These are phyloP conservation scores for Lachnellula suecica DNA, from an alignment of 2,329 filamentous ascomycete genomes.

Conservation along the genomic window DNA sequence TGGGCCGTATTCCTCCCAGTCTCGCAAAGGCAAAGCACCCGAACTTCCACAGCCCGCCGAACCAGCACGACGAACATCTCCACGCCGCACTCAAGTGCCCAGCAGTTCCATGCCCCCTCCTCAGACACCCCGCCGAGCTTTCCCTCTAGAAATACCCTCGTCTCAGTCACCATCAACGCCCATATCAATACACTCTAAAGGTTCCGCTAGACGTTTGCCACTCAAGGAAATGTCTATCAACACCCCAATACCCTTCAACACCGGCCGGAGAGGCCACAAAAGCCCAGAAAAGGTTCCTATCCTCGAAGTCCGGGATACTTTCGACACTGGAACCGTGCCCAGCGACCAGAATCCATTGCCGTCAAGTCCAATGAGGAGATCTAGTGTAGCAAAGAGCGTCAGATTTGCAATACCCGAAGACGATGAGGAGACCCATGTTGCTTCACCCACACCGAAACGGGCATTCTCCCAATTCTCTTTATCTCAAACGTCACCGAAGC, in stretches of 20 bases:
- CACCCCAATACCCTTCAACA: conserved; percentile 24
- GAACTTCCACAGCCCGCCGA: background rate
- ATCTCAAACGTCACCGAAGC: background rate
- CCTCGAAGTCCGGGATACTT: conserved; percentile 29
- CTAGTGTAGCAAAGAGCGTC: conserved; percentile 29
- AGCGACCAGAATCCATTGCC: conserved; percentile 15
- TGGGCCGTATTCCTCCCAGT: conserved; percentile 19
- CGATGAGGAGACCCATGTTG: background rate
- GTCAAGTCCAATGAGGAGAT: conserved; percentile 21
- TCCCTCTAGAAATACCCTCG: conserved; percentile 30
- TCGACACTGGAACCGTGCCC: conserved; percentile 18
- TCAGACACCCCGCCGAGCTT: conserved; percentile 25
- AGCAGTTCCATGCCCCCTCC: conserved; percentile 21
- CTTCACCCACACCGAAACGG: background rate
- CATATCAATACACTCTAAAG: conserved; percentile 21
- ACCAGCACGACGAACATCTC: conserved; percentile 1
- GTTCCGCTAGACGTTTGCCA: conserved; percentile 15
- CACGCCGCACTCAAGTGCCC: conserved; percentile 1
- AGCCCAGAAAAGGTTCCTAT: conserved; percentile 19
- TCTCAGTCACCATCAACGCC: conserved; percentile 35
- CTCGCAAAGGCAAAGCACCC: conserved; percentile 1
- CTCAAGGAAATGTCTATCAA: conserved; percentile 25
- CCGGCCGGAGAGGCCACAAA: conserved; percentile 6
- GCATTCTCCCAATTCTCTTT: background rate
- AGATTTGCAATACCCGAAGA: conserved; percentile 24